phyloP scores from a whole-genome alignment of 1,284 basidiomycete genomes.

The Trichosporon sp. region DNA sequence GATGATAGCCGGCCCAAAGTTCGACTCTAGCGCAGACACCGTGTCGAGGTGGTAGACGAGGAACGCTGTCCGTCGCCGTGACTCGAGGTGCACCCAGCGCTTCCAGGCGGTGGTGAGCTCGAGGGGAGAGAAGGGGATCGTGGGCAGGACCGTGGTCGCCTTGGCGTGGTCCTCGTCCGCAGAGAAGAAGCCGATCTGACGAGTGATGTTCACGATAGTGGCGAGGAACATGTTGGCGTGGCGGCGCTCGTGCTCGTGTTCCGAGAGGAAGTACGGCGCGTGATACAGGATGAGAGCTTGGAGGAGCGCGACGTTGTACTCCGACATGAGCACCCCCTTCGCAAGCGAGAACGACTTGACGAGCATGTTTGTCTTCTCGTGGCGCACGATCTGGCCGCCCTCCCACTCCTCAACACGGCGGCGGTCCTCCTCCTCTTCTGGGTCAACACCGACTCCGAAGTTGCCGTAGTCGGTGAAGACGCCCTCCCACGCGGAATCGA shows the following conservation, averaged over 20 bases:
- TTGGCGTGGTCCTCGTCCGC: constrained; percentile 41
- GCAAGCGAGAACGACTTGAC: constrained; percentile 50
- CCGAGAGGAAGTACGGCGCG: constrained; percentile 49
- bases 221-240: constrained; percentile 48
- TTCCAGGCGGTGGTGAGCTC: constrained; percentile 48
- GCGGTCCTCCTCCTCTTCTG: constrained; percentile 18
- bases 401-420: constrained; percentile 35
- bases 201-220: constrained; percentile 49
- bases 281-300: constrained; percentile 51
- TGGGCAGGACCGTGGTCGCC: constrained; percentile 26
- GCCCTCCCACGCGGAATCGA: constrained; percentile 14
- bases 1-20: constrained; percentile 42
- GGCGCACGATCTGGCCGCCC: constrained; percentile 38
- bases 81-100: constrained; percentile 51
- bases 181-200: constrained; percentile 50
- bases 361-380: constrained; percentile 52
- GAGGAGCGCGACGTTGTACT: constrained; percentile 49
- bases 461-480: constrained; percentile 12
- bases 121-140: constrained; percentile 31
- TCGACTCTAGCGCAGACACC: constrained; percentile 49
- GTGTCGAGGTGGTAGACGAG: constrained; percentile 52
- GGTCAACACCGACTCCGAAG: constrained; percentile 13
- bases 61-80: constrained; percentile 47
- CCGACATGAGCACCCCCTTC: constrained; percentile 47
- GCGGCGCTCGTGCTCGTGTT: constrained; percentile 43